phyloP scores from a whole-genome alignment of 148 eudicot genomes.

The Rheum nobile region DNA sequence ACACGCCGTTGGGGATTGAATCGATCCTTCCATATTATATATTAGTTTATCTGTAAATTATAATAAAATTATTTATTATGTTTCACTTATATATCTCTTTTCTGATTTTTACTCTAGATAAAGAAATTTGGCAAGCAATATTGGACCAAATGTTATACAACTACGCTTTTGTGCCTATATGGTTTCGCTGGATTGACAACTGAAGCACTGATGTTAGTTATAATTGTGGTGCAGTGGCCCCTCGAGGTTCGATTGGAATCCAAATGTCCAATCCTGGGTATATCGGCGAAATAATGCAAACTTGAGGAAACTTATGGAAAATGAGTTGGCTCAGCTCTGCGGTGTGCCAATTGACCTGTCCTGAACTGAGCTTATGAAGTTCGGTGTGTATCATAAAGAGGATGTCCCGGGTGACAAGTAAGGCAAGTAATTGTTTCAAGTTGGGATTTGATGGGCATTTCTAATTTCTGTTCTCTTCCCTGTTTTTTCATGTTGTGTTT shows the following conservation, averaged over 20 bases:
- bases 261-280: constrained; percentile 41
- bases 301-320: constrained; percentile 34
- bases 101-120: background rate
- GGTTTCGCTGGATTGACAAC: background rate
- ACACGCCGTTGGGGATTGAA: background rate
- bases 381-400: background rate
- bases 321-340: constrained; percentile 57
- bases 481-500: background rate
- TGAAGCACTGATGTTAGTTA: constrained; percentile 1
- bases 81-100: background rate
- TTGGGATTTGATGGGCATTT: background rate
- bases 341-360: constrained; percentile 48
- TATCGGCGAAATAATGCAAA: constrained; percentile 49
- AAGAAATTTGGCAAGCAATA: background rate
- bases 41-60: background rate
- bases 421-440: background rate
- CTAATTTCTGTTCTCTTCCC: background rate
- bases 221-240: constrained; percentile 52
- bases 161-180: background rate
- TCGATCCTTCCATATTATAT: too few species aligned
- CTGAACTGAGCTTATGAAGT: constrained; percentile 13
- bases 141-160: background rate
- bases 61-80: too few species aligned
- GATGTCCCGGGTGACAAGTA: background rate
- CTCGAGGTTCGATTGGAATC: constrained; percentile 72